These are phyloP conservation scores for Tarenaya hassleriana DNA, from an alignment of 345 rosid genomes.

Conservation along the genomic window DNA sequence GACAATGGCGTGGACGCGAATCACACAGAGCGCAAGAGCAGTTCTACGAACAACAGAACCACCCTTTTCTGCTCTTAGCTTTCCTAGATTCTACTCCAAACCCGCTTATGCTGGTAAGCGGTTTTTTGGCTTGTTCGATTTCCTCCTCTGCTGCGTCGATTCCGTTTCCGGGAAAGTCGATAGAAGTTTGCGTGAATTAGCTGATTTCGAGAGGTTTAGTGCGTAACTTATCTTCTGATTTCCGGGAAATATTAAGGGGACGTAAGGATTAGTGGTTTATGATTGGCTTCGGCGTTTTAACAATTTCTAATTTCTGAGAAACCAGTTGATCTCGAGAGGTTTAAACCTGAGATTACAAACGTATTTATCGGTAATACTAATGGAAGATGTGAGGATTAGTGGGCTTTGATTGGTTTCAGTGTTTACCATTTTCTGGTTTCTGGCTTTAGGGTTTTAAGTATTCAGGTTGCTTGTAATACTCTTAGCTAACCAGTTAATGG, in stretches of 20 bases:
- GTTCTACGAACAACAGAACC: conserved; percentile 14
- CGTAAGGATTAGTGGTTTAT: neutral
- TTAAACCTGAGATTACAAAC: neutral
- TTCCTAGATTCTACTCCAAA: conserved; percentile 59
- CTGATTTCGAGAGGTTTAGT: neutral
- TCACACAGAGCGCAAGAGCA: conserved; percentile 28
- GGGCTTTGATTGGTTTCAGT: conserved; percentile 1
- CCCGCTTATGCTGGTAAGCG: conserved; percentile 44
- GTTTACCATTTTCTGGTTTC: neutral
- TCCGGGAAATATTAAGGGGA: no score
- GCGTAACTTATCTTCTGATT: no score
- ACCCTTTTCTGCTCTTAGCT: conserved; percentile 18
- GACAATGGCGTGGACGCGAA: conserved; percentile 47
- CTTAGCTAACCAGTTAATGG: neutral
- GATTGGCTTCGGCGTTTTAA: neutral
- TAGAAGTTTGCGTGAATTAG: neutral
- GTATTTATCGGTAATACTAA: neutral
- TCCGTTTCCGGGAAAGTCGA: neutral
- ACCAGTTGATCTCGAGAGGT: neutral
- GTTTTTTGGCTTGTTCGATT: neutral
- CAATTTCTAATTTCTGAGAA: neutral
- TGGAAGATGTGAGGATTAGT: neutral
- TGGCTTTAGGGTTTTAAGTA: neutral
- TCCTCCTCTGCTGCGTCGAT: neutral
- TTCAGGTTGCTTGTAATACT: neutral